phyloP scores from a whole-genome alignment of 169 alveolate species.

The Babesia sp. region DNA sequence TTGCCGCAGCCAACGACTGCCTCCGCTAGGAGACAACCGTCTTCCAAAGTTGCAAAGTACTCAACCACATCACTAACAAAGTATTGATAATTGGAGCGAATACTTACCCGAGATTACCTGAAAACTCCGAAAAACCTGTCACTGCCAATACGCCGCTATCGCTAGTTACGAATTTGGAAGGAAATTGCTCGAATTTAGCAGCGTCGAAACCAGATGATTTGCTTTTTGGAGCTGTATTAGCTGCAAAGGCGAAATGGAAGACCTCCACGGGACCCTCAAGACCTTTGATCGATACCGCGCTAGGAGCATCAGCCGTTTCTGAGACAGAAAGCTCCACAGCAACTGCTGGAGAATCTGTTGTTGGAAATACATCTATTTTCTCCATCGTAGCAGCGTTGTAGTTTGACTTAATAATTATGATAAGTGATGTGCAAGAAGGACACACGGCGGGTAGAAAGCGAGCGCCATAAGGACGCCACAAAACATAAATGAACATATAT shows the following conservation, averaged over 20 bases:
- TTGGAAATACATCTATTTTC: neutral
- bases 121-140: slow-evolving; percentile 24
- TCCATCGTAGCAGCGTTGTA: neutral
- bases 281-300: neutral
- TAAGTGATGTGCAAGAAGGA: neutral
- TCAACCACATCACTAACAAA: slow-evolving; percentile 38
- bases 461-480: neutral
- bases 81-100: neutral
- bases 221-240: neutral
- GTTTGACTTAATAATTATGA: neutral
- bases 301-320: neutral
- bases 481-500: neutral
- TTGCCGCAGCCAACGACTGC: slow-evolving; percentile 56
- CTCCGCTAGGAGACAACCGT: slow-evolving; percentile 34
- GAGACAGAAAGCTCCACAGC: neutral
- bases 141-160: slow-evolving; percentile 22
- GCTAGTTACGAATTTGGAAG: slow-evolving; percentile 12
- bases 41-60: slow-evolving; percentile 3
- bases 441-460: neutral
- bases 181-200: slow-evolving; percentile 28
- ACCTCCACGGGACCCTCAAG: slow-evolving; percentile 26
- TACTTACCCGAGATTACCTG: slow-evolving; percentile 56
- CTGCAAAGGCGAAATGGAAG: slow-evolving; percentile 34
- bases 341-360: slow-evolving; percentile 24
- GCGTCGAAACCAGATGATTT: neutral